Conservation (phyloP, 2,329 filamentous ascomycete species). For the Seiridium unicorne region DNA sequence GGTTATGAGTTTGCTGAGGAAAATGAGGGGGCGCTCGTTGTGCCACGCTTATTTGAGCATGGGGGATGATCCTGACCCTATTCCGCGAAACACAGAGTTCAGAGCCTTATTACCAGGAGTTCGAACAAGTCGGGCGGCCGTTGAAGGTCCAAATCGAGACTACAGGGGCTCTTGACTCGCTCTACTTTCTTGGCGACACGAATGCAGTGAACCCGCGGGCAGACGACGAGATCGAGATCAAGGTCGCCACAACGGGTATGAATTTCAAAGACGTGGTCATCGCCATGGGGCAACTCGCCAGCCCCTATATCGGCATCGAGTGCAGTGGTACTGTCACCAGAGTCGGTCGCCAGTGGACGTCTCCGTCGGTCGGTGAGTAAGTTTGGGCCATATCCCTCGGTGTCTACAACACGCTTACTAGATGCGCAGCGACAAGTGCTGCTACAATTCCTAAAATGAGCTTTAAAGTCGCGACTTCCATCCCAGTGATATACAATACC, state of each 20-base stretch:
- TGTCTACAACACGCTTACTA: conserved; percentile 24
- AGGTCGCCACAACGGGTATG: conserved; percentile 25
- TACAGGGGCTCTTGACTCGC: conserved; percentile 10
- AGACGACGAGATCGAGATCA: conserved; percentile 32
- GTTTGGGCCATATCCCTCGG: conserved; percentile 37
- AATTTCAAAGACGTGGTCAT: conserved; percentile 26
- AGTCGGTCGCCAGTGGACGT: conserved; percentile 20
- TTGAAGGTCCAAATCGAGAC: too few relatives aligned
- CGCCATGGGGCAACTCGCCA: conserved; percentile 23
- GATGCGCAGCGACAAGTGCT: conserved; percentile 23
- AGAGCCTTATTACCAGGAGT: too few relatives aligned
- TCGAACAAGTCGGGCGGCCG: too few relatives aligned
- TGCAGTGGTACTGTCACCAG: conserved; percentile 23
- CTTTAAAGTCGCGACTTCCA: conserved; percentile 12
- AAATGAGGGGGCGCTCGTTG: too few relatives aligned
- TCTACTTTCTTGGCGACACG: conserved; percentile 20
- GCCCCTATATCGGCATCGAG: conserved; percentile 24
- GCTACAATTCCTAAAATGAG: conserved; percentile 26
- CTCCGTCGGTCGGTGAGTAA: conserved; percentile 22
- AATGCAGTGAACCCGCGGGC: too few relatives aligned
- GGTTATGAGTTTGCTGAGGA: too few relatives aligned
- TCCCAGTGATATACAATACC: conserved; percentile 8
- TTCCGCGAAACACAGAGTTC: too few relatives aligned
- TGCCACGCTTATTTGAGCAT: too few relatives aligned
- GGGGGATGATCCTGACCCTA: too few relatives aligned